Percentiles rank a stretch among this genome's conserved stretches.
phyloP scores from a whole-genome alignment of 1,284 basidiomycete genomes.

The Cryptococcus hybrid region DNA sequence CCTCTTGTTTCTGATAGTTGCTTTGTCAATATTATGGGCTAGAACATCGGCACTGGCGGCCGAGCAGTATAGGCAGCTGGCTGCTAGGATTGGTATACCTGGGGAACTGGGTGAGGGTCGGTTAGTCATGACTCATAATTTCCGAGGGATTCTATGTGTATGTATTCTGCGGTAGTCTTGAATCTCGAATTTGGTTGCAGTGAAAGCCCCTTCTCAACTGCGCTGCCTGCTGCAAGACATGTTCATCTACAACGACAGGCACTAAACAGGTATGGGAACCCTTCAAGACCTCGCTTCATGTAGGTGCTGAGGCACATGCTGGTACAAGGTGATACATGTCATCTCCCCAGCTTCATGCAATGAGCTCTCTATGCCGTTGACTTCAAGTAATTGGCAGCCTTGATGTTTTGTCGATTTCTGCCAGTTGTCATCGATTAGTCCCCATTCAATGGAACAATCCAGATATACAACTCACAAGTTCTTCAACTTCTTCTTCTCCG shows the following conservation, averaged over 20 bases:
- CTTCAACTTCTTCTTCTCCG: constrained; percentile 43
- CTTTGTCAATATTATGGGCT: constrained; percentile 63
- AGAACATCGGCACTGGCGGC: constrained; percentile 66
- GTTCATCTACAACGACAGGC: no score
- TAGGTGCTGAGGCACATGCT: background rate
- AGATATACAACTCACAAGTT: constrained; percentile 32
- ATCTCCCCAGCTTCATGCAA: background rate
- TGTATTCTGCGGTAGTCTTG: background rate
- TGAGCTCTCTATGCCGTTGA: constrained; percentile 24
- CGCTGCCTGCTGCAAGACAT: no score
- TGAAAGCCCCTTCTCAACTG: no score
- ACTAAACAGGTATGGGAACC: no score
- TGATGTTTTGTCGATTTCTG: constrained; percentile 47
- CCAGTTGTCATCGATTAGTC: background rate
- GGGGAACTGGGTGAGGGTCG: constrained; percentile 22
- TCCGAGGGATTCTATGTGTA: background rate
- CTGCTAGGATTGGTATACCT: constrained; percentile 65
- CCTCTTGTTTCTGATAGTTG: constrained; percentile 64
- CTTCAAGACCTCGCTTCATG: no score
- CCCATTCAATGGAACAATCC: background rate
- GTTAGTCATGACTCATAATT: background rate
- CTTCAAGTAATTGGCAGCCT: constrained; percentile 46
- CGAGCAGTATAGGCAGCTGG: constrained; percentile 72
- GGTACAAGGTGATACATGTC: background rate
- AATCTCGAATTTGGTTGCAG: background rate